A percentile compares a stretch with the other conserved stretches of the same genome.
Evolutionary conservation across 345 rosid species (phyloP).

Genomic region (Lepidium sativum): DNA sequence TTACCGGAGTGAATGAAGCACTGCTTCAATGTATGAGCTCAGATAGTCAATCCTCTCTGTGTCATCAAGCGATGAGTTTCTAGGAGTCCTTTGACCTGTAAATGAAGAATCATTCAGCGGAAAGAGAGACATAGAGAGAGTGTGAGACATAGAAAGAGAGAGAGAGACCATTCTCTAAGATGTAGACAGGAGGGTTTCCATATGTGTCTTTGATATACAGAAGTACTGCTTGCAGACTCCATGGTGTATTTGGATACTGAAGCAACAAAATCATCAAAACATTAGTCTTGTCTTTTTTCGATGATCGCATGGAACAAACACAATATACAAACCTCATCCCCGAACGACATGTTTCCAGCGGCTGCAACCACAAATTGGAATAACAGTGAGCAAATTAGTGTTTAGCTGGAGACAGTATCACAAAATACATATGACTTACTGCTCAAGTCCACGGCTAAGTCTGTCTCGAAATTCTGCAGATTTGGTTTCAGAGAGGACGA

Average conservation of each 20-base stretch:
- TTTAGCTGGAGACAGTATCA: background rate
- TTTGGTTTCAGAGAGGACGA: background rate
- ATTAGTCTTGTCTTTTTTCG: background rate
- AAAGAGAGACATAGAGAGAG: background rate
- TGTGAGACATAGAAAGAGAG: background rate
- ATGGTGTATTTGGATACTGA: conserved; percentile 34
- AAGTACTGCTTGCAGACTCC: conserved; percentile 23
- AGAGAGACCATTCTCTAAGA: conserved; percentile 35
- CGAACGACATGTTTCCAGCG: background rate
- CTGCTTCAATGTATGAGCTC: conserved; percentile 36
- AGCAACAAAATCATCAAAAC: background rate
- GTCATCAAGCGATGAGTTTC: conserved; percentile 37
- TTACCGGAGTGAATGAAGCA: conserved; percentile 46
- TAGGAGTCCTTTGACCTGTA: conserved; percentile 38
- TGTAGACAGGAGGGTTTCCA: conserved; percentile 36
- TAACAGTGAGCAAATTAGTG: background rate
- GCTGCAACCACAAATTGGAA: conserved; percentile 1
- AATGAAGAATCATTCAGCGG: background rate
- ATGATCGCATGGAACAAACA: background rate
- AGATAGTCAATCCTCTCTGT: conserved; percentile 33
- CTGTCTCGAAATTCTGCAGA: background rate
- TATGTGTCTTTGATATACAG: conserved; percentile 30
- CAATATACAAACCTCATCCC: background rate
- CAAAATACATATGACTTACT: background rate
- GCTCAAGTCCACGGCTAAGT: conserved; percentile 1